A percentile compares a stretch with the other conserved stretches of the same genome.
phyloP scores from a whole-genome alignment of 1,139 yeast species.

The Hansenula sp. region DNA sequence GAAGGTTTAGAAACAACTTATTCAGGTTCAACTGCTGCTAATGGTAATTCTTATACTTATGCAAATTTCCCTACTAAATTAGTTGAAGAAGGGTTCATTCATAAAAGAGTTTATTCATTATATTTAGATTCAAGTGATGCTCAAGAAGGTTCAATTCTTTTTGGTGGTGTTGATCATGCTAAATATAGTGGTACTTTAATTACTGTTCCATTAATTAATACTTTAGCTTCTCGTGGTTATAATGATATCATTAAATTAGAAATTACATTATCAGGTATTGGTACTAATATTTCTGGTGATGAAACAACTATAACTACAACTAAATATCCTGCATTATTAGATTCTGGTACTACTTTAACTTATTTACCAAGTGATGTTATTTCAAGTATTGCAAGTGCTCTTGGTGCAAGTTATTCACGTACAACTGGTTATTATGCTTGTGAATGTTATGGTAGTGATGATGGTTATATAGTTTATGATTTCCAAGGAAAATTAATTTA shows the following conservation, averaged over 20 bases:
- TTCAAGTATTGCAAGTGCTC: constrained; percentile 30
- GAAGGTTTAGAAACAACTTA: constrained; percentile 45
- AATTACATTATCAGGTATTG: constrained; percentile 41
- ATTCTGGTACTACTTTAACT: constrained; percentile 65
- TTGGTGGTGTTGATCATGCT: constrained; percentile 56
- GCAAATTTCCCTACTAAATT: constrained; percentile 56
- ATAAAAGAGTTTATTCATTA: constrained; percentile 49
- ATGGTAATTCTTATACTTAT: constrained; percentile 28
- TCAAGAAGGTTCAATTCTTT: constrained; percentile 41
- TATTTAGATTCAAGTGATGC: constrained; percentile 38
- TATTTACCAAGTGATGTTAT: constrained; percentile 44
- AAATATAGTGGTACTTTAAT: constrained; percentile 44
- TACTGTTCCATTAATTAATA: constrained; percentile 40
- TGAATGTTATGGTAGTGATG: constrained; percentile 7
- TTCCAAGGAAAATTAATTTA: constrained; percentile 46
- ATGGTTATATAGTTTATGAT: constrained; percentile 27
- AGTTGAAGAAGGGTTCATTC: constrained; percentile 45
- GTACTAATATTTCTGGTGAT: constrained; percentile 22
- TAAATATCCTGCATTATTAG: constrained; percentile 45
- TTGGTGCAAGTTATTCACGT: constrained; percentile 34
- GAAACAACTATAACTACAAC: constrained; percentile 24
- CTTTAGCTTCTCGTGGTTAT: constrained; percentile 19
- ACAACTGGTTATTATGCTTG: constrained; percentile 15
- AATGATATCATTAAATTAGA: constrained; percentile 35
- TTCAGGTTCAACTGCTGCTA: constrained; percentile 18